Conservation (phyloP, 2,329 filamentous ascomycete genomes). For the Phoma sp. region DNA sequence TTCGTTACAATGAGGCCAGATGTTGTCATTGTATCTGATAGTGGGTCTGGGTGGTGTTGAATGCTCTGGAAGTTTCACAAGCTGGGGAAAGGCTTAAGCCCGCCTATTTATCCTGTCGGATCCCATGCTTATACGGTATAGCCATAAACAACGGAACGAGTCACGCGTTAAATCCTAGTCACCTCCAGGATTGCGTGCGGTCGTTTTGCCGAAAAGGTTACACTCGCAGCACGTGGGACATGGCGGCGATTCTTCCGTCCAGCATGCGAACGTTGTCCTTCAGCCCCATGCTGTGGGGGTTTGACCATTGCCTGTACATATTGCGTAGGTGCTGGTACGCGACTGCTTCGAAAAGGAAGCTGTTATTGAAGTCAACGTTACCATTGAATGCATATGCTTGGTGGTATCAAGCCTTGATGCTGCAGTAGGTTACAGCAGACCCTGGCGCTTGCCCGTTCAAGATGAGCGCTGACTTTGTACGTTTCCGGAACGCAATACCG, state of each 20-base stretch:
- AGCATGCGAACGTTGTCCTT: not conserved
- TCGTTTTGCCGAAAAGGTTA: not conserved
- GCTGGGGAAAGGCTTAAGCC: not conserved
- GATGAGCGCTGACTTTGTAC: not conserved
- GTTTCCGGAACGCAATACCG: too few species aligned
- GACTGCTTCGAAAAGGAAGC: not conserved
- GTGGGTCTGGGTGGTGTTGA: not conserved
- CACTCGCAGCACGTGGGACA: not conserved
- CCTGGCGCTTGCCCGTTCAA: too few species aligned
- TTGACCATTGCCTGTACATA: not conserved
- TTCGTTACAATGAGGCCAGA: constrained; percentile 23
- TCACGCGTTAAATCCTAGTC: not conserved
- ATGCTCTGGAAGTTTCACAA: not conserved
- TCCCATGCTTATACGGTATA: not conserved
- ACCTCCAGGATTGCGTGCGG: not conserved
- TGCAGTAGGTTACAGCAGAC: not conserved
- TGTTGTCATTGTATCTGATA: constrained; percentile 4
- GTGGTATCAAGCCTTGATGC: not conserved
- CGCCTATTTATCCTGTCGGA: constrained; percentile 10
- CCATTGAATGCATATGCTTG: not conserved
- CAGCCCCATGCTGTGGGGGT: not conserved
- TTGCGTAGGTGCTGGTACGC: too few species aligned
- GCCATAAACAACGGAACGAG: not conserved
- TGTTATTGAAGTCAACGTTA: not conserved
- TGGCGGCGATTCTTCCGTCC: not conserved